Base-by-base conservation (phyloP, 2,329 filamentous ascomycete genomes). In the Trichoderma sp. region DNA sequence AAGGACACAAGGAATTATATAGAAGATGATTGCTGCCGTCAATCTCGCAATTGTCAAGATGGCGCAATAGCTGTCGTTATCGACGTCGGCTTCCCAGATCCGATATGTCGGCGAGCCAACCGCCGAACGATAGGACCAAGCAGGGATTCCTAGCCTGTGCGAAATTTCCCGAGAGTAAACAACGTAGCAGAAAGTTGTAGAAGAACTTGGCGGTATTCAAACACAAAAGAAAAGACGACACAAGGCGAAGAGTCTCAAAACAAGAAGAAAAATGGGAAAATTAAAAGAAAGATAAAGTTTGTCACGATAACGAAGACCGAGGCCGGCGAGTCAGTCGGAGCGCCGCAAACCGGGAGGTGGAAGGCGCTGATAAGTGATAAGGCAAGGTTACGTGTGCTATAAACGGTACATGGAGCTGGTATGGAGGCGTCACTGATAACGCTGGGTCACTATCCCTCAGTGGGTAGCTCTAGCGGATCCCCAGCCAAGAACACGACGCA, bases 61-160 rank as follows among this genome's bases (percentile, higher is more conserved):
- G 68, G 68, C 68, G 68, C 68, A 69, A 65, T 69, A 55, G 35
- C 47, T 55, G 61, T 47, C 68, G 60, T 69, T 69, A 69, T 69
- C 68, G 60, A 69, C 61, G 61, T 57, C 31, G 65, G 43, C 57
- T 55, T 19, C 55, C 21, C 35, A 24, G 57, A 16, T 52, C 65
- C 65, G 57, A 37, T 59, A 60, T 60, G 56, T 57, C 65, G 57
- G 55, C 56, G 31, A 21, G 57, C 40, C 65, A 43, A 43, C 57
- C 40, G 55, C 58, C 40, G 40, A 59, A 52, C 52, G 21, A 29
- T 59, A 31, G 40, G 63, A 66, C 29, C 43, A 31, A 52, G 62
- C 35, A 37, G 63, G 55, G 60, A 13, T 59, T 67, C 53, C 53
- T 47, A 59, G 63, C 55, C 49, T 27, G n/a, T 66, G 53, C 63